Percentiles rank a stretch among this genome's conserved stretches.
Conservation (phyloP, 1,139 yeast genomes). For the Candida buenavistaensis region DNA sequence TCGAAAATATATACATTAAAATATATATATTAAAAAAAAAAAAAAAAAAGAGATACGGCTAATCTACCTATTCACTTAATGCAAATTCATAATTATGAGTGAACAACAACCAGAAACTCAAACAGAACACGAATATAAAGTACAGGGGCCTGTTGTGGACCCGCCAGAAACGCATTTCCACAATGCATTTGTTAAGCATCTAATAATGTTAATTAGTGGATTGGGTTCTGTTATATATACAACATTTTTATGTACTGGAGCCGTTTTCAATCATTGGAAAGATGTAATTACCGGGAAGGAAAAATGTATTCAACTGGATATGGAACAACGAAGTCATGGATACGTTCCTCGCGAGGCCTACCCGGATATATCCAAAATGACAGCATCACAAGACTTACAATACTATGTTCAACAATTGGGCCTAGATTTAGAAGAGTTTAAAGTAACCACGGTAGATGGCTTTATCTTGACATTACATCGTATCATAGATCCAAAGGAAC, state of each 20-base stretch:
- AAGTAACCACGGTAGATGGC: conserved; percentile 78
- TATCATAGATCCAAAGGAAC: conserved; percentile 52
- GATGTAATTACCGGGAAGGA: conserved; percentile 26
- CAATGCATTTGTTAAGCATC: conserved; percentile 18
- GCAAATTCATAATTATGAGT: too few relatives aligned
- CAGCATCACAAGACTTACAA: conserved; percentile 36
- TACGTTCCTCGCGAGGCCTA: conserved; percentile 31
- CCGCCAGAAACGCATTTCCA: conserved; percentile 12
- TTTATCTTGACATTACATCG: conserved; percentile 66
- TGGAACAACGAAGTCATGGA: conserved; percentile 18
- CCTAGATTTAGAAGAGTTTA: conserved; percentile 57
- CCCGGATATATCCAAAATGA: conserved; percentile 30
- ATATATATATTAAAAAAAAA: too few relatives aligned
- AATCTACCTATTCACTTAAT: too few relatives aligned
- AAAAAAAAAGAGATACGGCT: too few relatives aligned
- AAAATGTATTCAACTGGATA: conserved; percentile 8
- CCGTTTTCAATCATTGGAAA: conserved; percentile 27
- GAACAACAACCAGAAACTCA: too few relatives aligned
- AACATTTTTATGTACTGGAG: conserved; percentile 22
- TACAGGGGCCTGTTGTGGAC: not conserved
- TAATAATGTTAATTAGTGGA: conserved; percentile 27
- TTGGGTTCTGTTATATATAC: conserved; percentile 32
- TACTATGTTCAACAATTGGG: conserved; percentile 68
- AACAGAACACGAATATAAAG: too few relatives aligned
- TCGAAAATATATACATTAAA: too few relatives aligned